Conservation (phyloP, 2,329 filamentous ascomycete species). For the Diaporthe velutina region DNA sequence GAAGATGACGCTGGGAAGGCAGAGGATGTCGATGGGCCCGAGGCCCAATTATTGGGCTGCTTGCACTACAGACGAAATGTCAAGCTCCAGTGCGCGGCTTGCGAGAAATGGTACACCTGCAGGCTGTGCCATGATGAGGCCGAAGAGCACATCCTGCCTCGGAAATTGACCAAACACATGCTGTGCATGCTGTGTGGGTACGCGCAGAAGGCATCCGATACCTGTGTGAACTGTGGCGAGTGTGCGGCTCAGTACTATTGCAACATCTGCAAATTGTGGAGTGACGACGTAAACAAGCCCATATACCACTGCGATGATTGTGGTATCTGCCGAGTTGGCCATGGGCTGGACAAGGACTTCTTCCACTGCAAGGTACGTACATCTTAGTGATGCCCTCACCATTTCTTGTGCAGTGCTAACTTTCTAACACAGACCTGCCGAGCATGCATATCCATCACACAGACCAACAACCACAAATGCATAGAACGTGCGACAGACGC, state of each 20-base stretch:
- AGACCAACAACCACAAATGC: constrained; percentile 88
- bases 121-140: constrained; percentile 91
- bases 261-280: constrained; percentile 95
- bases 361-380: constrained; percentile 91
- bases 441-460: constrained; percentile 92
- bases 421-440: constrained; percentile 77
- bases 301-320: constrained; percentile 98
- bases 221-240: constrained; percentile 82
- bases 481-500: constrained; percentile 95
- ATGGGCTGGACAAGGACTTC: constrained; percentile 95
- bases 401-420: constrained; percentile 22
- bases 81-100: constrained; percentile 93
- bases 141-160: constrained; percentile 83
- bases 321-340: constrained; percentile 91
- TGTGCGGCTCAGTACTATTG: constrained; percentile 92
- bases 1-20: constrained; percentile 57
- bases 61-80: constrained; percentile 96
- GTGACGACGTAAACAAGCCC: constrained; percentile 88
- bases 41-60: constrained; percentile 74
- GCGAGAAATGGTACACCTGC: constrained; percentile 93
- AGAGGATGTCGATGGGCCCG: constrained; percentile 50
- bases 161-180: constrained; percentile 92
- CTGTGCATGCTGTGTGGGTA: constrained; percentile 95
- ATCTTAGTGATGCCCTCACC: not conserved
- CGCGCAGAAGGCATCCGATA: constrained; percentile 84